Evolutionary conservation across 2,329 filamentous ascomycete species (phyloP).

Genomic region (Periconia macrospinosa): DNA sequence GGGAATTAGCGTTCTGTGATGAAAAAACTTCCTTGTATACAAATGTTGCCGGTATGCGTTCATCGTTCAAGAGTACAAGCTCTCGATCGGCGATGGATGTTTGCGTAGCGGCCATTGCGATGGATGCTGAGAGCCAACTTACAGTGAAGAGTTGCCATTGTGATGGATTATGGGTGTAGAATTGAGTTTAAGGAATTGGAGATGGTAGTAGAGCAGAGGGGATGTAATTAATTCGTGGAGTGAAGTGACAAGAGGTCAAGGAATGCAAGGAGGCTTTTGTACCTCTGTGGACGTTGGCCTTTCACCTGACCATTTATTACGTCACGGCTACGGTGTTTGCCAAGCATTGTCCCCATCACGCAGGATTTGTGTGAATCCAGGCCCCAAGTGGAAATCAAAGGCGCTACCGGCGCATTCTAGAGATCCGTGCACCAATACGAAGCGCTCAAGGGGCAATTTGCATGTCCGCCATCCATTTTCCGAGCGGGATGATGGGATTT

Average conservation of each 20-base stretch:
- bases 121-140: no score
- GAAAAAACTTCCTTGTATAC: slow-evolving; percentile 2
- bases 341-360: slow-evolving; percentile 9
- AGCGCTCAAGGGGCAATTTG: no score
- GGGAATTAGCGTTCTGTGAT: slow-evolving; percentile 18
- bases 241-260: slow-evolving; percentile 5
- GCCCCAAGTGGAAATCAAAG: neutral
- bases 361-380: neutral
- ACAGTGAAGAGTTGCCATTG: slow-evolving; percentile 64
- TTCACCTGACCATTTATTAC: slow-evolving; percentile 37
- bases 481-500: neutral
- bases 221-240: slow-evolving; percentile 6
- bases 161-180: slow-evolving; percentile 32
- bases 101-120: slow-evolving; percentile 42
- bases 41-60: neutral
- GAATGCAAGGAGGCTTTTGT: slow-evolving; percentile 33
- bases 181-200: slow-evolving; percentile 10
- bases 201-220: neutral
- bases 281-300: slow-evolving; percentile 19
- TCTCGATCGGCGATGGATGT: slow-evolving; percentile 12
- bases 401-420: neutral
- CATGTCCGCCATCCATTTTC: neutral
- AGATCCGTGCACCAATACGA: neutral
- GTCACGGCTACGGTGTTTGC: slow-evolving; percentile 21
- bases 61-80: no score